Percentiles rank a stretch among this genome's conserved stretches.
Evolutionary conservation across 2,329 filamentous ascomycete species (phyloP).

Genomic region (Trichoderma cornu-damae): DNA sequence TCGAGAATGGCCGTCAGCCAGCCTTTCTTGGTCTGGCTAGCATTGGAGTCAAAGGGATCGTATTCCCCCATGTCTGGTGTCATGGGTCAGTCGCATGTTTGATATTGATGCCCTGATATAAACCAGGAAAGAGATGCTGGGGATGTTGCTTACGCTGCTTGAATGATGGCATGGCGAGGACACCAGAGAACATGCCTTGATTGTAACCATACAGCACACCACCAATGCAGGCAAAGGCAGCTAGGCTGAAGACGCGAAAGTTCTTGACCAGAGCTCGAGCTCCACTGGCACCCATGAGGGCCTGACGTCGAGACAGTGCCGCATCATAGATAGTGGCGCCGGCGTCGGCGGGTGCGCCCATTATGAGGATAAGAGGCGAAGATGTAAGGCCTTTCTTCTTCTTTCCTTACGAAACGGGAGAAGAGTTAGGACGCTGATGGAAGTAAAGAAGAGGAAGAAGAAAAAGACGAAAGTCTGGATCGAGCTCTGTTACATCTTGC

Average conservation of each 20-base stretch:
- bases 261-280: constrained; percentile 53
- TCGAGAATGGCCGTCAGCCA: constrained; percentile 66
- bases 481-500: constrained; percentile 14
- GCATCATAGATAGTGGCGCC: constrained; percentile 41
- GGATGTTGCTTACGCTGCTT: constrained; percentile 39
- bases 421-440: background rate
- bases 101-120: background rate
- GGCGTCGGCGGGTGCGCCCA: constrained; percentile 18
- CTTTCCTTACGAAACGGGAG: background rate
- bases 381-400: background rate
- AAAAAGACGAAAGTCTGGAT: constrained; percentile 1
- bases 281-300: constrained; percentile 50
- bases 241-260: constrained; percentile 55
- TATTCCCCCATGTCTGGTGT: constrained; percentile 52
- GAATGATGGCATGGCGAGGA: constrained; percentile 54
- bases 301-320: constrained; percentile 47
- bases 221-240: constrained; percentile 58
- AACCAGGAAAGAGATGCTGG: background rate
- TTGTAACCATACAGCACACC: constrained; percentile 66
- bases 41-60: constrained; percentile 39
- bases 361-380: constrained; percentile 8
- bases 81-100: constrained; percentile 41
- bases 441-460: background rate
- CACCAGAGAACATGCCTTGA: constrained; percentile 58
- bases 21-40: constrained; percentile 51